A percentile compares a stretch with the other conserved stretches of the same genome.
These are phyloP conservation scores for Diplodia sapinea DNA, from an alignment of 2,329 filamentous ascomycete genomes.

Conservation along the genomic window DNA sequence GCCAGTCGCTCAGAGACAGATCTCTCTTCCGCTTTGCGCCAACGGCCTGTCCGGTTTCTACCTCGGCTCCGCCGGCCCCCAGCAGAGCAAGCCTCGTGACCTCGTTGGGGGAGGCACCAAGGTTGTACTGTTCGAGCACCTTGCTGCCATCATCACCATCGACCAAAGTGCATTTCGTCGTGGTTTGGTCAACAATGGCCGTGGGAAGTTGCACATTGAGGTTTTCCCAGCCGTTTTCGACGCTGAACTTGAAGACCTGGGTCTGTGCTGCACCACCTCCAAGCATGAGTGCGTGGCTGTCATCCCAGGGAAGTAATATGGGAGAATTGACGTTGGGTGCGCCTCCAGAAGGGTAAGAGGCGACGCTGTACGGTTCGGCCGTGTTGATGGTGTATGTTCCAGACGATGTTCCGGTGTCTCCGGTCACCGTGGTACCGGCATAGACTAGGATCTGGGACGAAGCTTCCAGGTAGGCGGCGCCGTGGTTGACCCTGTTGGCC, in stretches of 20 bases:
- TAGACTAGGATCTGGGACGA: conserved; percentile 79
- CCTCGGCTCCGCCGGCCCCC: conserved; percentile 61
- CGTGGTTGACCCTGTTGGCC: conserved; percentile 74
- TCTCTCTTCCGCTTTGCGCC: conserved; percentile 54
- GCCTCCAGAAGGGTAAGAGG: conserved; percentile 63
- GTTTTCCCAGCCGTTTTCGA: conserved; percentile 67
- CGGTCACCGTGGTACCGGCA: conserved; percentile 71
- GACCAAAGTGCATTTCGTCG: conserved; percentile 69
- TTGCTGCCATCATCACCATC: conserved; percentile 77
- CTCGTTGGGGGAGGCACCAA: conserved; percentile 73
- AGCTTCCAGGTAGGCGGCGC: conserved; percentile 73
- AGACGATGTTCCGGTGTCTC: conserved; percentile 62
- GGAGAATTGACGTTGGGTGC: conserved; percentile 68
- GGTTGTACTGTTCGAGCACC: conserved; percentile 78
- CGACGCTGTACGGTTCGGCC: conserved; percentile 67
- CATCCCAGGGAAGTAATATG: conserved; percentile 75
- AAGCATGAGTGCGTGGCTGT: conserved; percentile 72
- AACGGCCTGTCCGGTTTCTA: conserved; percentile 57
- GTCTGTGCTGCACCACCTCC: conserved; percentile 72
- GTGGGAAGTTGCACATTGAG: conserved; percentile 68
- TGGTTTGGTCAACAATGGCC: conserved; percentile 64
- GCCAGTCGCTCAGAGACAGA: conserved; percentile 70
- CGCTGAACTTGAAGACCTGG: conserved; percentile 74
- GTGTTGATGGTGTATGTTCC: conserved; percentile 78
- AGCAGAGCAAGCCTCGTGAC: conserved; percentile 74